Evolutionary conservation across 345 rosid genomes (phyloP), one percentile per base, ranked within the genome.

Genomic region (Noccaea caerulescens): DNA sequence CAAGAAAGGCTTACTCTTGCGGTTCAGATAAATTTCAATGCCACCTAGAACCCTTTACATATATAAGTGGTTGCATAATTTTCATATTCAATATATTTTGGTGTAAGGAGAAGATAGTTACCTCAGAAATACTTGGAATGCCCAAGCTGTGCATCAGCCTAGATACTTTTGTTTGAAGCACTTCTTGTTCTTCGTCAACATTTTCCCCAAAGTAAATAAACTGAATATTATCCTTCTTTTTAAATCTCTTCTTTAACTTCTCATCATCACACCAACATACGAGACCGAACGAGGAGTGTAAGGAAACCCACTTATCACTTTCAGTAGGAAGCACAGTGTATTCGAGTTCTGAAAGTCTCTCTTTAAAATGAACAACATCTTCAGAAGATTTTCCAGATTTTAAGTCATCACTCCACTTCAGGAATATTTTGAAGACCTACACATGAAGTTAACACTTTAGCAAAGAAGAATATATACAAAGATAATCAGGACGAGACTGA

Each of bases 241-340:
- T 86, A 70, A 88, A 93, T 64, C 79, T 88, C 73, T 80, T 80
- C 79, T 76, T 75, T 72, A 91, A 70, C 74, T 87, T 79, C 57
- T 83, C 81, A 77, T 89, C 84, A 66, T 91, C 94, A 75, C 86
- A 85, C 98, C 97, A 93, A 73, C 94, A 91, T 25, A 91, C 84
- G 34, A 84, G 82, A 78, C 96, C 93, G 58, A 78, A 86, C 25
- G 96, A 89, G 58, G 89, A 82, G 74, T 93, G 96, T 57, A 91
- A 68, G 20, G 97, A 91, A 59, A 89, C 96, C 97, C 96, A 93
- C 75, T 84, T 86, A 71, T 89, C 87, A 49, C 65, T 73, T 44
- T 64, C 60, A 39, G 98, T 85, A 63, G 96, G 97, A 76, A 93
- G 91, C 71, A 89, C 84, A 3, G 84, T 78, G 72, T 72, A 85